Base-by-base conservation (phyloP, 768 basidiomycete genomes). In the Suillus bovinus region DNA sequence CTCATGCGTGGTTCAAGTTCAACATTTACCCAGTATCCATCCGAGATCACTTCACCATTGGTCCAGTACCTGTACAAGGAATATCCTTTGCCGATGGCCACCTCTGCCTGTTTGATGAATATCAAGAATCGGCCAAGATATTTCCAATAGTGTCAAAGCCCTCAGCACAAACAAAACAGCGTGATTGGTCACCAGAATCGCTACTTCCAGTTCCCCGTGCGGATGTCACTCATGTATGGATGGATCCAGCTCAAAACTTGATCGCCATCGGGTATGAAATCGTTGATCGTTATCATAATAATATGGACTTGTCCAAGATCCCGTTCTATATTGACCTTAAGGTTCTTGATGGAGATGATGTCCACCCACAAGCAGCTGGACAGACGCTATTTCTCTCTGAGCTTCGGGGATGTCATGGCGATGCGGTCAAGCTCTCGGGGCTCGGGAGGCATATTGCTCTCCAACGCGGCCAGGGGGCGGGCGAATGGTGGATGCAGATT, bases 391-490 rank as follows among this genome's bases (percentile, higher is more conserved):
- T 33, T 24, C 38, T 34, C 8, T 38, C 34, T 22, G 11, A 27
- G 20, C 36, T 53, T 17, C 5, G n/a, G 31, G n/a, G 10, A 22
- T 29, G 6, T 17, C n/a, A 41, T 17, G 17, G 7, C 17, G 22
- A 16, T 2, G n/a, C 14, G 14, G 22, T 29, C 8, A 54, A 42
- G 39, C 34, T 54, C 24, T 9, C 33, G 31, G 8, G 24, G 8
- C 39, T n/a, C 20, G 59, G 59, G 36, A 24, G 24, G 29, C 39
- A 39, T 41, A 17, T 60, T 49, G 34, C 41, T 27, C 8, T 60
- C 20, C 22, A 38, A 38, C 14, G 60, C 16, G n/a, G 4, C 20
- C 27, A 41, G n/a, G n/a, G n/a, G 24, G 8, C 10, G 10, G 46
- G 5, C 29, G 8, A 3, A n/a, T 53, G 38, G 50, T 41, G n/a